Evolutionary conservation across 768 basidiomycete species (phyloP).

Genomic region (Boletus subparvulus): DNA sequence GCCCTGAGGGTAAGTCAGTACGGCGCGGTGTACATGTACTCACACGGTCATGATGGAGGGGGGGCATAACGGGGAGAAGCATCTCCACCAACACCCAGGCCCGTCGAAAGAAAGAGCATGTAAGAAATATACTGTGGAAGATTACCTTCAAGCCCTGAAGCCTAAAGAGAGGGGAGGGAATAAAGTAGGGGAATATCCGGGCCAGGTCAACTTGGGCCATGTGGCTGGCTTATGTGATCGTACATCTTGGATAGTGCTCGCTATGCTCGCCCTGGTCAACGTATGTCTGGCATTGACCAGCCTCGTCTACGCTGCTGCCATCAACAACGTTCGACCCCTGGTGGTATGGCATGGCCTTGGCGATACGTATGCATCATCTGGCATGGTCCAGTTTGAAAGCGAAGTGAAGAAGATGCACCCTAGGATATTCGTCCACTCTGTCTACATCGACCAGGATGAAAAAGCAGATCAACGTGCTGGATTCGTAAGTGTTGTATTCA

Average conservation of each 20-base stretch:
- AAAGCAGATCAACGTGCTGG: conserved; percentile 67
- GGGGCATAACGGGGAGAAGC: too few species aligned
- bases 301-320: conserved; percentile 12
- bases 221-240: conserved; percentile 3
- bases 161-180: too few species aligned
- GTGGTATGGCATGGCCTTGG: conserved; percentile 83
- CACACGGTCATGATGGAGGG: too few species aligned
- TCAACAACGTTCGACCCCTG: conserved; percentile 45
- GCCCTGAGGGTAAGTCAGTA: too few species aligned
- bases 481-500: conserved; percentile 53
- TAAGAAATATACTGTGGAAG: too few species aligned
- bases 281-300: conserved; percentile 15
- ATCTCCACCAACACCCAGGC: too few species aligned
- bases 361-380: conserved; percentile 73
- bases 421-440: conserved; percentile 74
- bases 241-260: background rate
- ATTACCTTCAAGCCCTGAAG: too few species aligned
- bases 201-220: too few species aligned
- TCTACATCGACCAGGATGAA: conserved; percentile 62
- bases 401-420: conserved; percentile 63
- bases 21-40: too few species aligned
- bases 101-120: too few species aligned
- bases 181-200: too few species aligned
- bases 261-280: conserved; percentile 15
- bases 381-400: conserved; percentile 64